Evolutionary conservation across 345 rosid species (phyloP), one percentile per base, ranked within the genome.

Genomic region (Ailanthus altissimus): DNA sequence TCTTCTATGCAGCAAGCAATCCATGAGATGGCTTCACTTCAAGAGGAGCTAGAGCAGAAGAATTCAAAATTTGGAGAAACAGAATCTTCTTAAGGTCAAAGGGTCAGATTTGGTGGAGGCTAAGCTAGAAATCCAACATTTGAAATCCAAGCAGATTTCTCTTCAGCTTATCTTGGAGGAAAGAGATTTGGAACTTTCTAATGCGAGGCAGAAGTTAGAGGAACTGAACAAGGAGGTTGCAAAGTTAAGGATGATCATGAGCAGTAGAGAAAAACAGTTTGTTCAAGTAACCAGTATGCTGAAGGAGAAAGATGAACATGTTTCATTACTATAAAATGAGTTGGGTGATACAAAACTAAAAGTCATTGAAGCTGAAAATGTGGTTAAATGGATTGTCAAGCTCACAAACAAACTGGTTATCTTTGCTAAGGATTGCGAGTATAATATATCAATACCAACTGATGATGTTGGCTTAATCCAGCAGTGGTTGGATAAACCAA

Each of bases 101-200:
- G 97, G 91, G 81, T 79, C 86, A 18, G 90, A 90, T 51, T 75
- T 93, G 82, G 98, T 86, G 80, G 93, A 93, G 76, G 99, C 92
- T 67, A 93, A 83, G 83, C 85, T 95, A 62, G 97, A 95, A 81
- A 90, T 95, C 75, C 93, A 86, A 85, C 88, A 86, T 81, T 86
- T 92, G 86, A 86, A 86, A 74, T 88, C 96, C 32, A 89, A 92
- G 82, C 88, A 81, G 77, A 89, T 89, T 78, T 87, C 99, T 75
- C 87, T 95, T 74, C 87, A 83, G 80, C 85, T 87, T 28, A 74
- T 84, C 21, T 75, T 89, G 65, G 87, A 88, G 78, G 93, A 90
- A 80, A 93, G 86, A 81, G 94, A 93, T 79, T 75, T 78, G 2
- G 94, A 89, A 75, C 89, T 95, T 67, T 63, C 61, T 1, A 79